Evolutionary conservation across 2,329 filamentous ascomycete genomes (phyloP).

Genomic region (Fusarium sp.): DNA sequence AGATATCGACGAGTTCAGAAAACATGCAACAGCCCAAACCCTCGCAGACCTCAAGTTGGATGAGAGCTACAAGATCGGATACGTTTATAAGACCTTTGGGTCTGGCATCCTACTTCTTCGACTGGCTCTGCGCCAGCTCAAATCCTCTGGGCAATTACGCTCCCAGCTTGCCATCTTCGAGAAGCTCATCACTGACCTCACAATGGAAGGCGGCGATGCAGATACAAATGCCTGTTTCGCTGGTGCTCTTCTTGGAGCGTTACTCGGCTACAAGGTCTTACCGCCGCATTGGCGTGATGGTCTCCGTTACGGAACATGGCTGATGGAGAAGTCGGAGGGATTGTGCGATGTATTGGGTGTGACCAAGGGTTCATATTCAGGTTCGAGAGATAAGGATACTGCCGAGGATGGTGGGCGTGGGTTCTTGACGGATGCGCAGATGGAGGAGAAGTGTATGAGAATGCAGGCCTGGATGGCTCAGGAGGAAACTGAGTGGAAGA

Average conservation of each 20-base stretch:
- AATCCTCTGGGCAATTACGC: slow-evolving; percentile 26
- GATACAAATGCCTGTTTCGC: slow-evolving; percentile 68
- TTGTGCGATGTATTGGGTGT: slow-evolving; percentile 56
- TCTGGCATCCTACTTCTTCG: slow-evolving; percentile 60
- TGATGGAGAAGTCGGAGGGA: slow-evolving; percentile 58
- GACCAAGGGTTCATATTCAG: slow-evolving; percentile 50
- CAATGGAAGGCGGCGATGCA: slow-evolving; percentile 65
- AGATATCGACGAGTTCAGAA: slow-evolving; percentile 56
- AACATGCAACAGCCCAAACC: slow-evolving; percentile 53
- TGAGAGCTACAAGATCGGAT: slow-evolving; percentile 60
- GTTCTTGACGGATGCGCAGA: slow-evolving; percentile 53
- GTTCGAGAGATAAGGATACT: slow-evolving; percentile 55
- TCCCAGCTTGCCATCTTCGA: slow-evolving; percentile 56
- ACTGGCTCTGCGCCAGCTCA: slow-evolving; percentile 55
- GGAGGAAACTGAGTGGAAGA: slow-evolving; percentile 47
- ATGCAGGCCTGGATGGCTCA: slow-evolving; percentile 51
- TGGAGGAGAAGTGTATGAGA: slow-evolving; percentile 52
- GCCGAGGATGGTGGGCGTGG: slow-evolving; percentile 57
- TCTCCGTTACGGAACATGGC: slow-evolving; percentile 59
- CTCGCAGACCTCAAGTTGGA: slow-evolving; percentile 60
- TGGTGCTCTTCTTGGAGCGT: slow-evolving; percentile 62
- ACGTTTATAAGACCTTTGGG: slow-evolving; percentile 66
- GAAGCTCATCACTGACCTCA: slow-evolving; percentile 60
- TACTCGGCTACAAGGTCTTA: slow-evolving; percentile 60
- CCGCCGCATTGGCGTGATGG: slow-evolving; percentile 64